Evolutionary conservation across 163 green algal genomes (phyloP).

Genomic region (Prototheca stagnorum): DNA sequence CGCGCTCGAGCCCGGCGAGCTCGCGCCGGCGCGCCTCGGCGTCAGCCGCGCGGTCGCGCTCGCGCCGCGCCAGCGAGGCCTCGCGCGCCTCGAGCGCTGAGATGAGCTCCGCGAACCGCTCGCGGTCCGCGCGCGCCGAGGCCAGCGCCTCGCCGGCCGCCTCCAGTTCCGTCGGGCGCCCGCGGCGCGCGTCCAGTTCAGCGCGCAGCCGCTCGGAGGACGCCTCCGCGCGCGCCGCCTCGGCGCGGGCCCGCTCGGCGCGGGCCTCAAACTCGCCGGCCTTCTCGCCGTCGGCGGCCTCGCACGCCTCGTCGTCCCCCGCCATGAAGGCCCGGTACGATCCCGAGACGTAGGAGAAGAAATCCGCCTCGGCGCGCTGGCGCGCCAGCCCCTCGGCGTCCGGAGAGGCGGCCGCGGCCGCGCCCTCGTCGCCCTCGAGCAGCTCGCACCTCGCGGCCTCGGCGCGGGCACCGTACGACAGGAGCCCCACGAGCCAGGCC

Average conservation of each 20-base stretch:
- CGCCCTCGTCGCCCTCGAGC: no score
- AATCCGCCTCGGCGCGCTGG: conserved; percentile 38
- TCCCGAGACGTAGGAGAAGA: conserved; percentile 62
- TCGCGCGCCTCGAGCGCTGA: conserved; percentile 47
- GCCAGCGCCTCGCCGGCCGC: conserved; percentile 24
- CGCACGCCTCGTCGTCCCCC: conserved; percentile 43
- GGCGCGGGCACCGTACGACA: conserved; percentile 12
- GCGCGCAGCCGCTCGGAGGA: conserved; percentile 27
- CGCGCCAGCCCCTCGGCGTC: no score
- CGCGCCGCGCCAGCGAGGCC: conserved; percentile 37
- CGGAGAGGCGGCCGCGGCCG: no score
- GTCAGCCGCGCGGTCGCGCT: conserved; percentile 51
- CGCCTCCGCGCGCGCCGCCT: conserved; percentile 16
- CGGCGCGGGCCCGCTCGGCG: conserved; percentile 4
- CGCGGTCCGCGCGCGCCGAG: conserved; percentile 39
- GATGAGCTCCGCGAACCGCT: conserved; percentile 62
- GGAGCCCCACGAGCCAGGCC: conserved; percentile 77
- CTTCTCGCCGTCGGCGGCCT: conserved; percentile 46
- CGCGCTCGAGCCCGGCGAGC: conserved; percentile 22
- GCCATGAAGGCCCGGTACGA: conserved; percentile 65
- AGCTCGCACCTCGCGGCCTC: no score
- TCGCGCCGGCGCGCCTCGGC: conserved; percentile 35
- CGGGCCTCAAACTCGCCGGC: conserved; percentile 23
- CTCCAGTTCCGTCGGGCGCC: conserved; percentile 34
- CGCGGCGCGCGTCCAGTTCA: conserved; percentile 32